Conservation (phyloP, 805 yeast species). For the Ogataea methylovora region DNA sequence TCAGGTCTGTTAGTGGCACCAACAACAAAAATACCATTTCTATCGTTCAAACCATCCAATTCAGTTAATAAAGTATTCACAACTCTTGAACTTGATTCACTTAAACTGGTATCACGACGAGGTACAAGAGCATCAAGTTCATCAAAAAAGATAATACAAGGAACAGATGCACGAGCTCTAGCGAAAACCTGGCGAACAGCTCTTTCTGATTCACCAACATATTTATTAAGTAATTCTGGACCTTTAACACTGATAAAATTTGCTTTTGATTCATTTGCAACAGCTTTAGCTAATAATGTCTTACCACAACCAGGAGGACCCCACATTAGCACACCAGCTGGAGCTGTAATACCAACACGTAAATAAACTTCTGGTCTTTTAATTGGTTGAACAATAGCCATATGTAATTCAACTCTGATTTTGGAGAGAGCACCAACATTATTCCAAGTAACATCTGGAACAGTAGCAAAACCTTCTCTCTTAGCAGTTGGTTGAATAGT, state of each 20-base stretch:
- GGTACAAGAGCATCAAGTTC: slow-evolving; percentile 96
- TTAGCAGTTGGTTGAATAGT: slow-evolving; percentile 95
- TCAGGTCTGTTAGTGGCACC: slow-evolving; percentile 98
- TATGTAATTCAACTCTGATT: slow-evolving; percentile 83
- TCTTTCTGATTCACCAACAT: slow-evolving; percentile 91
- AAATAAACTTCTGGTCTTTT: slow-evolving; percentile 84
- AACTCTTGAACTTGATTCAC: slow-evolving; percentile 88
- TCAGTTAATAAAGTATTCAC: slow-evolving; percentile 93
- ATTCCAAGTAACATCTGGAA: slow-evolving; percentile 95
- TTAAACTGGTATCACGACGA: slow-evolving; percentile 77
- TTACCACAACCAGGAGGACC: slow-evolving; percentile 99
- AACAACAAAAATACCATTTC: slow-evolving; percentile 87
- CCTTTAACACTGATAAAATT: slow-evolving; percentile 95
- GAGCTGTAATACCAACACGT: slow-evolving; percentile 91
- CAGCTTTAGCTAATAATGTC: slow-evolving; percentile 92
- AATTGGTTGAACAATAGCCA: slow-evolving; percentile 97
- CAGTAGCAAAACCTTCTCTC: slow-evolving; percentile 97
- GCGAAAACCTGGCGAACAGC: slow-evolving; percentile 91
- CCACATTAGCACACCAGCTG: slow-evolving; percentile 96
- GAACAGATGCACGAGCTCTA: slow-evolving; percentile 91
- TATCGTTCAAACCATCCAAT: slow-evolving; percentile 87
- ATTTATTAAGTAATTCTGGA: slow-evolving; percentile 91
- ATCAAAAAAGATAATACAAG: slow-evolving; percentile 90
- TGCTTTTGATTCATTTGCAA: slow-evolving; percentile 94
- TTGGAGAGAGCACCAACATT: slow-evolving; percentile 84